These are phyloP conservation scores for Ampelocalamus luodianensis DNA, from an alignment of 176 grass and related monocot genomes.

Conservation along the genomic window DNA sequence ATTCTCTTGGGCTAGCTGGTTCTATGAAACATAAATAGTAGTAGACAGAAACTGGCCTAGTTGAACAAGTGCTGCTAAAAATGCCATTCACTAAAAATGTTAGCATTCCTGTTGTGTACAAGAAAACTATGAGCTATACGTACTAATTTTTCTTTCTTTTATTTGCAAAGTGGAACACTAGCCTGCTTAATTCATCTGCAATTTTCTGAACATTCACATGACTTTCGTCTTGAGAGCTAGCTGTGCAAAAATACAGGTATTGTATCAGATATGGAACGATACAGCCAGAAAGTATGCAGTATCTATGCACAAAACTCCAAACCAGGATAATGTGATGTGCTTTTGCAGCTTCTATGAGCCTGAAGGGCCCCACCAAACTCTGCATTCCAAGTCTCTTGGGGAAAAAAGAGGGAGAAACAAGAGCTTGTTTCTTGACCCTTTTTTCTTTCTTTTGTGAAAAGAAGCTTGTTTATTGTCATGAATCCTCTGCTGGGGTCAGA, in stretches of 20 bases:
- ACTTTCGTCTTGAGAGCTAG: slow-evolving; percentile 4
- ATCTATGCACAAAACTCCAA: slow-evolving; percentile 1
- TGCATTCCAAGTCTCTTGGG: slow-evolving; percentile 35
- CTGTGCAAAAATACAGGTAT: slow-evolving; percentile 4
- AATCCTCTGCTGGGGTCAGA: neutral
- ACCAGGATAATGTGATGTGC: slow-evolving; percentile 21
- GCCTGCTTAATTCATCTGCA: neutral
- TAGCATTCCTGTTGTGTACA: slow-evolving; percentile 14
- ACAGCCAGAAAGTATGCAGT: neutral
- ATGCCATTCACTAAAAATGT: slow-evolving; percentile 3
- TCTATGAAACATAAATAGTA: slow-evolving; percentile 28
- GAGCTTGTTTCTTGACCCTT: slow-evolving; percentile 6
- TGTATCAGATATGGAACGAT: slow-evolving; percentile 22
- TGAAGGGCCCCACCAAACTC: slow-evolving; percentile 14
- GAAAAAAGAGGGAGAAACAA: neutral
- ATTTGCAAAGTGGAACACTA: neutral
- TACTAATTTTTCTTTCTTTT: neutral
- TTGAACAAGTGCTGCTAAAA: slow-evolving; percentile 33
- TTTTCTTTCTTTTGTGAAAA: slow-evolving; percentile 13
- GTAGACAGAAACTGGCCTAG: slow-evolving; percentile 3
- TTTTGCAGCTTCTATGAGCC: slow-evolving; percentile 33
- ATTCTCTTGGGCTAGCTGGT: neutral
- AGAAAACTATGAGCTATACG: slow-evolving; percentile 22
- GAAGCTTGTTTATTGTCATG: slow-evolving; percentile 13
- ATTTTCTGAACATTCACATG: neutral